Percentiles rank a stretch among this genome's conserved stretches.
Conservation (phyloP, 768 basidiomycete genomes). For the Leccinum variicolor region DNA sequence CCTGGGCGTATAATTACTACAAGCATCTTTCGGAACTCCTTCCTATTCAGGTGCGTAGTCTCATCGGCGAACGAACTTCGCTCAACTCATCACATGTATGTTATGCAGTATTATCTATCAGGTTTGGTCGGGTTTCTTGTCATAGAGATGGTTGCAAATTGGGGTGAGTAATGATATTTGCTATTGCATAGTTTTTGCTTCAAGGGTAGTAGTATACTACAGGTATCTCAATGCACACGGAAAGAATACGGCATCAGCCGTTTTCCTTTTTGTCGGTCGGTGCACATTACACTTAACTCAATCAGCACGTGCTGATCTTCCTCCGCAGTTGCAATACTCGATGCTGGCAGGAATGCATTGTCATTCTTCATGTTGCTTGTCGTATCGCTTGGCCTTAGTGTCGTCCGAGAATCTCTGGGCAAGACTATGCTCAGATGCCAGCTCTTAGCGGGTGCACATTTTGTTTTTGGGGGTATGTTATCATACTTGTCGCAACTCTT, state of each 20-base stretch:
- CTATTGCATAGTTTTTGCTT: conserved; percentile 1
- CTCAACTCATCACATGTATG: conserved; percentile 1
- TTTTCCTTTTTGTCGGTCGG: conserved; percentile 92
- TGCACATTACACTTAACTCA: neutral
- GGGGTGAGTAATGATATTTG: conserved; percentile 48
- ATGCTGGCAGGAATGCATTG: conserved; percentile 90
- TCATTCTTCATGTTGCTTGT: conserved; percentile 95
- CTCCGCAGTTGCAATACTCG: conserved; percentile 81
- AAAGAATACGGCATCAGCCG: conserved; percentile 65
- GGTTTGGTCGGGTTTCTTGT: conserved; percentile 82
- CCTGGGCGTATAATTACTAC: conserved; percentile 85
- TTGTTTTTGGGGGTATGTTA: conserved; percentile 85
- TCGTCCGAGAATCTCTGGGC: conserved; percentile 87
- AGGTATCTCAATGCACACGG: conserved; percentile 91
- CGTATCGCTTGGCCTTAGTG: conserved; percentile 88
- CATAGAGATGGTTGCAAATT: conserved; percentile 92
- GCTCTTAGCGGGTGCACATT: conserved; percentile 78
- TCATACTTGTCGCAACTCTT: neutral
- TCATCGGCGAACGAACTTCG: neutral
- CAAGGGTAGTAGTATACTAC: conserved; percentile 66
- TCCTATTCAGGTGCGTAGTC: conserved; percentile 71
- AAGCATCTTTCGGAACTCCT: conserved; percentile 78
- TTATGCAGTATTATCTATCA: conserved; percentile 80
- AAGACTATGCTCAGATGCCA: conserved; percentile 82
- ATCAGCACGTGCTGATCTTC: conserved; percentile 1